Percentiles rank a stretch among this genome's conserved stretches.
These are phyloP conservation scores for Antitrichia curtipendula DNA, from an alignment of 225 moss, liverwort and hornwort species.

Conservation along the genomic window DNA sequence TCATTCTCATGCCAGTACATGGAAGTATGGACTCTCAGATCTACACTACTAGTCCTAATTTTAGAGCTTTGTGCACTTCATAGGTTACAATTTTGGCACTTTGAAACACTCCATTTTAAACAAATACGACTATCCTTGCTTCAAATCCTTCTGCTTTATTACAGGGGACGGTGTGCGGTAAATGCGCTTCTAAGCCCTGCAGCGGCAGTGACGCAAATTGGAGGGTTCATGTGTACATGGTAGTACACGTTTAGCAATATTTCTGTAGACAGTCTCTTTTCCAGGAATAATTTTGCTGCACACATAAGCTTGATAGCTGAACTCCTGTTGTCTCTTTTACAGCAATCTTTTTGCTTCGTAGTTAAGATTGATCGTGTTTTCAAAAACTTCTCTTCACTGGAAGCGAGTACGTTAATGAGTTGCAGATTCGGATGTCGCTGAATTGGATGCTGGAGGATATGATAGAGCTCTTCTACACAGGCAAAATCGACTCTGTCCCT, in stretches of 20 bases:
- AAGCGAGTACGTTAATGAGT: neutral
- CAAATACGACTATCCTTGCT: neutral
- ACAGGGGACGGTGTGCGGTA: too few relatives aligned
- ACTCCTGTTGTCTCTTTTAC: neutral
- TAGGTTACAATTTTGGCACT: neutral
- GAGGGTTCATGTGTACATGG: neutral
- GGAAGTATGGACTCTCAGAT: neutral
- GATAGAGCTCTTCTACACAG: neutral
- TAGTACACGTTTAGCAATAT: neutral
- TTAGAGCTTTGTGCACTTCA: neutral
- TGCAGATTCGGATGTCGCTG: neutral
- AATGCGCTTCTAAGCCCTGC: neutral
- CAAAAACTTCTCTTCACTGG: neutral
- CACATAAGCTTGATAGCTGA: neutral
- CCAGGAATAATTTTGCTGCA: too few relatives aligned
- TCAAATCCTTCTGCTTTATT: neutral
- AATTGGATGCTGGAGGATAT: neutral
- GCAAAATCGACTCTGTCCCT: neutral
- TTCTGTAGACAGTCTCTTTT: neutral
- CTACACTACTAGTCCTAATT: too few relatives aligned
- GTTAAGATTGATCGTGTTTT: neutral
- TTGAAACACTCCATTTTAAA: neutral
- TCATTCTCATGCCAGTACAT: neutral
- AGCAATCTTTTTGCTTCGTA: too few relatives aligned
- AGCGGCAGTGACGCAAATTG: neutral